Conservation (phyloP, 2,329 filamentous ascomycete species). For the Lojkania enalia region DNA sequence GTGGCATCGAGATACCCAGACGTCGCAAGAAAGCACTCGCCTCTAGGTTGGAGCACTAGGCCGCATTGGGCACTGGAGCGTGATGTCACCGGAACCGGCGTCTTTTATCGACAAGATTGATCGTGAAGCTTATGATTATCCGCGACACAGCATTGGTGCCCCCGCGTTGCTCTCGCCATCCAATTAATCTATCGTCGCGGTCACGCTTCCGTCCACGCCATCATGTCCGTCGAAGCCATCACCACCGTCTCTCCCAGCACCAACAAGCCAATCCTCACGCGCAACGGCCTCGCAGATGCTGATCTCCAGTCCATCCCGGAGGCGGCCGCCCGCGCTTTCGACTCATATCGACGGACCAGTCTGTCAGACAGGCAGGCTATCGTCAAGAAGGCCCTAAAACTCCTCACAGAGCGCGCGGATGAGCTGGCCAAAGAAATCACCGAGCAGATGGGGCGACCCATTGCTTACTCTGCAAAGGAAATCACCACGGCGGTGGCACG, state of each 20-base stretch:
- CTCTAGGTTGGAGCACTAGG: background rate
- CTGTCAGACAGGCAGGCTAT: constrained; percentile 78
- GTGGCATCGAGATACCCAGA: constrained; percentile 1
- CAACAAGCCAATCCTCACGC: constrained; percentile 79
- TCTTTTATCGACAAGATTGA: constrained; percentile 10
- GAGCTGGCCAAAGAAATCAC: constrained; percentile 83
- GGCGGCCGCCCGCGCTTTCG: constrained; percentile 73
- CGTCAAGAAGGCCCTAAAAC: constrained; percentile 74
- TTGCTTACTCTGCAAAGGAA: constrained; percentile 82
- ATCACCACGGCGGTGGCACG: constrained; percentile 82
- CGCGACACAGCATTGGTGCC: constrained; percentile 18
- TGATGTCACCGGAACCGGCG: constrained; percentile 16
- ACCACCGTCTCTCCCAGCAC: constrained; percentile 89
- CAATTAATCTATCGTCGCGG: constrained; percentile 22
- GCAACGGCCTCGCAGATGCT: constrained; percentile 70
- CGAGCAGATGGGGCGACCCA: constrained; percentile 93
- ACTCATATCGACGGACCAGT: constrained; percentile 73
- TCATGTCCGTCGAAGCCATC: constrained; percentile 61
- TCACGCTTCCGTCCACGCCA: constrained; percentile 20
- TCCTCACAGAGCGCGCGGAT: constrained; percentile 73
- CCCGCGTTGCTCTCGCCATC: constrained; percentile 14
- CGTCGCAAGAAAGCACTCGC: background rate
- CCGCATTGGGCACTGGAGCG: background rate
- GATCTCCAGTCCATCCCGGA: constrained; percentile 75
- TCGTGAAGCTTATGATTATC: constrained; percentile 20